These are phyloP conservation scores for Boletus albobrunnescens DNA, from an alignment of 1,284 basidiomycete genomes.

Conservation along the genomic window DNA sequence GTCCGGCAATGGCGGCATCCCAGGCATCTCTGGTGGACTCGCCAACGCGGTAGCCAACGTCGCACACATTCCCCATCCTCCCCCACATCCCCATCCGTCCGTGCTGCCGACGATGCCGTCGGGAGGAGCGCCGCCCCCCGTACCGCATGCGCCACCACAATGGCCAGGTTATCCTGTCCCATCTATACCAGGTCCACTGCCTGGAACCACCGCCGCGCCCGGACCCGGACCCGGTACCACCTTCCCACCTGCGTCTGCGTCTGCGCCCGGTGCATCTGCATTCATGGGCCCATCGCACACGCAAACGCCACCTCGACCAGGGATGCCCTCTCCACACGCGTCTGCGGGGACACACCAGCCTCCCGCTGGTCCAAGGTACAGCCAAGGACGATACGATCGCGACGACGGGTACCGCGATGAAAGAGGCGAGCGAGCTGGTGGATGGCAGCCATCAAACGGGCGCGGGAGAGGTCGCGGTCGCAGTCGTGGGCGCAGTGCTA, in stretches of 20 bases:
- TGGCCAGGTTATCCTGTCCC: slow-evolving; percentile 25
- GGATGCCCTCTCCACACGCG: slow-evolving; percentile 16
- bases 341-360: slow-evolving; percentile 18
- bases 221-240: slow-evolving; percentile 4
- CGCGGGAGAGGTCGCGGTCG: slow-evolving; percentile 36
- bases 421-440: slow-evolving; percentile 22
- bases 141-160: slow-evolving; percentile 17
- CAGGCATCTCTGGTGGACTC: slow-evolving; percentile 29
- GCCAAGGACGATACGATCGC: slow-evolving; percentile 28
- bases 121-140: neutral
- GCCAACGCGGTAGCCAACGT: slow-evolving; percentile 30
- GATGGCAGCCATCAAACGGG: slow-evolving; percentile 24
- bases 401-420: slow-evolving; percentile 28
- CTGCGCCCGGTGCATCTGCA: slow-evolving; percentile 6
- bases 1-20: slow-evolving; percentile 28
- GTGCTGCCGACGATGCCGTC: slow-evolving; percentile 8
- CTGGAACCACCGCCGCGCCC: slow-evolving; percentile 5
- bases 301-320: slow-evolving; percentile 20
- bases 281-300: slow-evolving; percentile 19
- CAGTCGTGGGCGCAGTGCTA: slow-evolving; percentile 29
- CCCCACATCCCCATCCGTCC: slow-evolving; percentile 1
- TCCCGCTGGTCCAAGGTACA: slow-evolving; percentile 24
- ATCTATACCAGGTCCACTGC: slow-evolving; percentile 1
- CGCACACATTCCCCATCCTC: slow-evolving; percentile 16
- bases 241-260: slow-evolving; percentile 13